A percentile compares a stretch with the other conserved stretches of the same genome.
These are phyloP conservation scores for Cladosporium sp. DNA, from an alignment of 2,329 filamentous ascomycete species.

Conservation along the genomic window DNA sequence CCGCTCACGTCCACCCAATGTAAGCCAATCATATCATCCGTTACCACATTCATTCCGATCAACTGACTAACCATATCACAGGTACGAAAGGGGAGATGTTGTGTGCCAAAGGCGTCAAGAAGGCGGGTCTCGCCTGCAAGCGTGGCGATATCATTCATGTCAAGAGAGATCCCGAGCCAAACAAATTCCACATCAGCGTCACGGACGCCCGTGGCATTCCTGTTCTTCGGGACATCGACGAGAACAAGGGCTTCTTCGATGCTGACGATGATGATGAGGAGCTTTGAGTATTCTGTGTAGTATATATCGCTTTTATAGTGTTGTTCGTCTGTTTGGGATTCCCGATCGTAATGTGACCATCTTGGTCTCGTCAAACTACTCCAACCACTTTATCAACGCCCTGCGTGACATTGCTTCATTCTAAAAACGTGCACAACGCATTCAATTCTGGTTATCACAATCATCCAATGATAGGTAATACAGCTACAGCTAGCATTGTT, in stretches of 20 bases:
- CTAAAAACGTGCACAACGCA: background rate
- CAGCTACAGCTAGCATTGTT: background rate
- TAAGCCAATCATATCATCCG: background rate
- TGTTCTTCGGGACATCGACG: background rate
- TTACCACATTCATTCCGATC: background rate
- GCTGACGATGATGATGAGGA: background rate
- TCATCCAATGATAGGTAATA: background rate
- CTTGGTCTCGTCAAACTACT: background rate
- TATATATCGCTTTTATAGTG: background rate
- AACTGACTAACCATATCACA: background rate
- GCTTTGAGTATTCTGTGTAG: background rate
- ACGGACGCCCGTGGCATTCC: background rate
- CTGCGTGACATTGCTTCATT: background rate
- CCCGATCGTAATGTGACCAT: too few species aligned
- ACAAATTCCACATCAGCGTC: constrained; percentile 1
- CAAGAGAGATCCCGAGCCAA: background rate
- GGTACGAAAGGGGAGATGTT: background rate
- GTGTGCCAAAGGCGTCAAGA: background rate
- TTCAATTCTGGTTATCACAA: background rate
- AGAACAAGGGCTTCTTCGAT: background rate
- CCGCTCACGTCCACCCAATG: background rate
- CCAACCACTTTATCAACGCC: background rate
- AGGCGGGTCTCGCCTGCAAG: background rate
- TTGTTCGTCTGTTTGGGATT: background rate
- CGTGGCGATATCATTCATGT: background rate